phyloP scores from a whole-genome alignment of 352 stramenopile species.

The Phytophthora sojae region DNA sequence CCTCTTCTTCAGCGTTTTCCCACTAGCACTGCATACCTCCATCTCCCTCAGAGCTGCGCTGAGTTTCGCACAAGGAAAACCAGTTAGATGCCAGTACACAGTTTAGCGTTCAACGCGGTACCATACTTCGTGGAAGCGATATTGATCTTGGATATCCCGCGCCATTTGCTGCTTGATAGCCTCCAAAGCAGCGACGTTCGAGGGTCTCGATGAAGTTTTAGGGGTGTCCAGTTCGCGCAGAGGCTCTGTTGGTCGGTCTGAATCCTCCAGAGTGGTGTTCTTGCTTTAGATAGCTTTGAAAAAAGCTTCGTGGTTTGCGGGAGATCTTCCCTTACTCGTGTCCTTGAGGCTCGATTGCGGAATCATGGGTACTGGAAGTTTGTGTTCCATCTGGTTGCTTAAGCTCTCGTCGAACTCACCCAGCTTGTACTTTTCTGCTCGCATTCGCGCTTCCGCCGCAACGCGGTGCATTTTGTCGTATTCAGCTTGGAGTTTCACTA shows the following conservation, averaged over 20 bases:
- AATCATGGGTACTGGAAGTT: not conserved
- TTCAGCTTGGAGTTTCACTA: slow-evolving; percentile 38
- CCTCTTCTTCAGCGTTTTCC: slow-evolving; percentile 38
- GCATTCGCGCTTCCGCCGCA: slow-evolving; percentile 48
- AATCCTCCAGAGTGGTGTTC: not conserved
- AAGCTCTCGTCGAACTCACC: not conserved
- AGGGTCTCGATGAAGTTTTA: slow-evolving; percentile 4
- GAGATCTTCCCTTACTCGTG: not conserved
- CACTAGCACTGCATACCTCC: slow-evolving; percentile 32
- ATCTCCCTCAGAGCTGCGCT: slow-evolving; percentile 54
- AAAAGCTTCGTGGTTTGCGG: slow-evolving; percentile 31
- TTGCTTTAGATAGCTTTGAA: slow-evolving; percentile 18
- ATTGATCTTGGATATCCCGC: slow-evolving; percentile 52
- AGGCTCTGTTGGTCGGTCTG: not conserved
- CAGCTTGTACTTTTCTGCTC: slow-evolving; percentile 39
- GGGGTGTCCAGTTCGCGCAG: not conserved
- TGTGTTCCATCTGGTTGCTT: slow-evolving; percentile 14
- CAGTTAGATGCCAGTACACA: not conserved
- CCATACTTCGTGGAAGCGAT: slow-evolving; percentile 58
- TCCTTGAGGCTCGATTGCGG: not conserved
- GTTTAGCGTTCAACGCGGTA: not conserved
- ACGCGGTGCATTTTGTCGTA: slow-evolving; percentile 54
- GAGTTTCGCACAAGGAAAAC: not conserved
- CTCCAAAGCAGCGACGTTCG: slow-evolving; percentile 48
- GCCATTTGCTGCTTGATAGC: slow-evolving; percentile 48